Percentiles rank a stretch among this genome's conserved stretches.
phyloP scores from a whole-genome alignment of 2,329 filamentous ascomycete species.

The Phaeoacremonium minimum region DNA sequence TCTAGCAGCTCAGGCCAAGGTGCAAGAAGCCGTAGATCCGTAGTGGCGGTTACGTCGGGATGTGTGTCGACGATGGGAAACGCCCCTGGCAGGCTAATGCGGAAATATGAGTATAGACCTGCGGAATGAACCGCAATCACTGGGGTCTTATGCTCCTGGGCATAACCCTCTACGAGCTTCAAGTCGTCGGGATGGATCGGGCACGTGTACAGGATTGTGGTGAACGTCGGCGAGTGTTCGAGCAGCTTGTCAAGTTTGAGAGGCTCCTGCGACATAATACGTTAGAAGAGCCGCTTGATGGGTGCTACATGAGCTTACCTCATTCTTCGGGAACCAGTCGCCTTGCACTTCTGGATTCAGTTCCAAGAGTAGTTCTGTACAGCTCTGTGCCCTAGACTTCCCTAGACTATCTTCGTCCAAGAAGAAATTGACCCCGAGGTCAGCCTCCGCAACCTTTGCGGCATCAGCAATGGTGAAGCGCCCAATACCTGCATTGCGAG shows the following conservation, averaged over 20 bases:
- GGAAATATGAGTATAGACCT: slow-evolving; percentile 89
- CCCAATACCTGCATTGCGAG: slow-evolving; percentile 61
- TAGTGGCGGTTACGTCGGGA: slow-evolving; percentile 78
- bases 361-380: slow-evolving; percentile 73
- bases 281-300: slow-evolving; percentile 2
- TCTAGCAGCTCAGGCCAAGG: slow-evolving; percentile 80
- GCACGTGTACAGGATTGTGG: slow-evolving; percentile 50
- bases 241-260: slow-evolving; percentile 26
- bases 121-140: slow-evolving; percentile 81
- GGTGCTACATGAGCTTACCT: slow-evolving; percentile 23
- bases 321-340: slow-evolving; percentile 54
- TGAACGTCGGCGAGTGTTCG: slow-evolving; percentile 36
- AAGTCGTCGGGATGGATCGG: slow-evolving; percentile 42
- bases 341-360: slow-evolving; percentile 91
- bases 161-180: slow-evolving; percentile 40
- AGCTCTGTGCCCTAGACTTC: slow-evolving; percentile 72
- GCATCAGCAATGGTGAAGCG: slow-evolving; percentile 88
- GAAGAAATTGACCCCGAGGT: slow-evolving; percentile 97
- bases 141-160: slow-evolving; percentile 58
- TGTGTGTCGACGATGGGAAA: slow-evolving; percentile 96
- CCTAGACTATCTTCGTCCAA: slow-evolving; percentile 76
- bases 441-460: slow-evolving; percentile 69
- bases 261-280: slow-evolving; percentile 8
- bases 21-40: slow-evolving; percentile 76
- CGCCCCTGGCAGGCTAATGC: slow-evolving; percentile 68